Base-by-base conservation (phyloP, 805 yeast genomes). In the Candida anglica region DNA sequence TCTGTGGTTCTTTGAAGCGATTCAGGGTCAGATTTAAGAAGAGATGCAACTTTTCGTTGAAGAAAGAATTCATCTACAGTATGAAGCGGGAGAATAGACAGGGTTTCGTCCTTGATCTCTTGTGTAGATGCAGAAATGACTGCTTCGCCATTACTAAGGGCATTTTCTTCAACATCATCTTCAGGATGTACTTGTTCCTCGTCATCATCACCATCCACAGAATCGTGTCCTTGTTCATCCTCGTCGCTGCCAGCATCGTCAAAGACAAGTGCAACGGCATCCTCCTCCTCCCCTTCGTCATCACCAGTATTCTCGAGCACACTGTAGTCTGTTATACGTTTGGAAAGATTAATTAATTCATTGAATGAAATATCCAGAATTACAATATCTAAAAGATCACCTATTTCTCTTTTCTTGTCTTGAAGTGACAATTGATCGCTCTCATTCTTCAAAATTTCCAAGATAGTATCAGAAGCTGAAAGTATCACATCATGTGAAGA, bases 401-500 rank as follows among this genome's bases (percentile, higher is more conserved):
- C 77, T 2, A 84, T 49, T 30, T 69, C 71, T n/a, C 54, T 48
- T 30, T 75, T 75, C 41, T 73, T 73, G 6, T 58, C 60, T 3
- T 46, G 42, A 14, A 74, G 78, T 1, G 66, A 55, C 1, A 57
- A 37, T 10, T 11, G 22, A n/a, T 15, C 13, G 1, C 56, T 61
- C 2, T 68, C 77, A 32, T 67, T 64, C 44, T 74, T 78, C 39
- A 83, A 46, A 1, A 71, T 56, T 41, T 74, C 81, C 25, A 86
- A 46, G 0, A 80, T 50, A 3, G 80, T 63, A 51, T 85, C 93
- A 2, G 86, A 76, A 4, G 88, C 85, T 3, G 93, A 81, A 15
- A 78, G 52, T 2, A 87, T 69, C 2, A 79, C 74, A 27, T 78
- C 85, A 36, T 83, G 87, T 6, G 89, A 76, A n/a, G 85, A 75